Percentiles rank a stretch among this genome's conserved stretches.
phyloP scores from a whole-genome alignment of 441 rosid species.

The Eutrema salsugineum region DNA sequence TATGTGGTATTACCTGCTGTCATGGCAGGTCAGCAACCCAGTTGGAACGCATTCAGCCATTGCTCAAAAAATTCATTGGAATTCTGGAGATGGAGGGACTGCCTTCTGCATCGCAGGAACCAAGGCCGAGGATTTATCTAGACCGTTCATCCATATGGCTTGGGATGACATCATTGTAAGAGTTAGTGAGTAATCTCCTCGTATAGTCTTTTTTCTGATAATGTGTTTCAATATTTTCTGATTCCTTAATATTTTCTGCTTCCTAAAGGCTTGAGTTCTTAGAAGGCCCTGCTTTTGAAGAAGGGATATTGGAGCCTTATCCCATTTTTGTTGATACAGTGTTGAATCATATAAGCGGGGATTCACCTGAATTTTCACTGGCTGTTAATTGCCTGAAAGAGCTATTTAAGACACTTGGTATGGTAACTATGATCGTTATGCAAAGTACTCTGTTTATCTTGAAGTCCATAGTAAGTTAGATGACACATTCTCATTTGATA shows the following conservation, averaged over 20 bases:
- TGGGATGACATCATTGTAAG: constrained; percentile 96
- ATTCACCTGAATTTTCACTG: constrained; percentile 89
- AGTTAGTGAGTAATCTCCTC: constrained; percentile 35
- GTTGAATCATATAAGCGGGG: constrained; percentile 87
- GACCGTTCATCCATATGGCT: constrained; percentile 89
- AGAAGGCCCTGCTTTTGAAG: constrained; percentile 98
- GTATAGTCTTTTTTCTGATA: neutral
- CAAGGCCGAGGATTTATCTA: constrained; percentile 72
- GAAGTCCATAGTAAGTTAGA: constrained; percentile 7
- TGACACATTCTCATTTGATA: constrained; percentile 23
- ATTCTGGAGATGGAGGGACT: constrained; percentile 81
- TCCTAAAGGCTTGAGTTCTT: constrained; percentile 88
- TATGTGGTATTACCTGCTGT: constrained; percentile 11
- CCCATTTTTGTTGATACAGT: constrained; percentile 96
- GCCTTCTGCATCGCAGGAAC: constrained; percentile 54
- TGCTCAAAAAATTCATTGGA: constrained; percentile 78
- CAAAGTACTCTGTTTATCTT: neutral
- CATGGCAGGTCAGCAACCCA: constrained; percentile 75
- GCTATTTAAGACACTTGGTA: constrained; percentile 97
- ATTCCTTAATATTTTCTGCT: constrained; percentile 25
- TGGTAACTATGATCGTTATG: constrained; percentile 22
- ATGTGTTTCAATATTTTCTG: constrained; percentile 22
- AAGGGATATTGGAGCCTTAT: constrained; percentile 91
- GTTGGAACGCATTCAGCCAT: constrained; percentile 94
- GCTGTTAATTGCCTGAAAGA: constrained; percentile 89